Evolutionary conservation across 768 basidiomycete genomes (phyloP).

Genomic region (Cytidiella melzeri): DNA sequence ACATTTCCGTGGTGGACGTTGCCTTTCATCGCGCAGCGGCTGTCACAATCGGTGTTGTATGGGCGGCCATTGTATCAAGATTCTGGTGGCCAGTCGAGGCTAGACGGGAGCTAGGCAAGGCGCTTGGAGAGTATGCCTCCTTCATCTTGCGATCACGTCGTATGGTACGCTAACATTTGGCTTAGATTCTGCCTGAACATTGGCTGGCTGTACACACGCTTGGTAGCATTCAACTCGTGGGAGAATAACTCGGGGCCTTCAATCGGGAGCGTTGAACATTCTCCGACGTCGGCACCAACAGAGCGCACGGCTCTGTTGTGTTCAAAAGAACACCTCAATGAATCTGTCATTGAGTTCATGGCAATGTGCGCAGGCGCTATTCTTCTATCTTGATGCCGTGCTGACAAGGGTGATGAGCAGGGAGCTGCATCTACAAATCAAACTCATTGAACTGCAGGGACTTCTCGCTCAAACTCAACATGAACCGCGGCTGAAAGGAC

Average conservation of each 20-base stretch:
- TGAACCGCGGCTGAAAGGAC: constrained; percentile 93
- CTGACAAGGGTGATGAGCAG: constrained; percentile 33
- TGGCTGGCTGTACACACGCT: constrained; percentile 89
- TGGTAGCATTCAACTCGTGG: constrained; percentile 84
- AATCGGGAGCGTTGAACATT: constrained; percentile 1
- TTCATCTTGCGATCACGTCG: neutral
- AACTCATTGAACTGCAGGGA: constrained; percentile 78
- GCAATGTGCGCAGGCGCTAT: constrained; percentile 58
- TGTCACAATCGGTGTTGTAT: constrained; percentile 81
- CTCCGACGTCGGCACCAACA: constrained; percentile 1
- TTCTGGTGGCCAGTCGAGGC: constrained; percentile 98
- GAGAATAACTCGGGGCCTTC: constrained; percentile 37
- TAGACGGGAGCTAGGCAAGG: constrained; percentile 75
- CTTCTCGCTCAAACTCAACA: constrained; percentile 86
- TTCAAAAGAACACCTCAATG: constrained; percentile 40
- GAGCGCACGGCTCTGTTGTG: constrained; percentile 27
- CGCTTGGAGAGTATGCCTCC: constrained; percentile 73
- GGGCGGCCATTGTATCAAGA: constrained; percentile 82
- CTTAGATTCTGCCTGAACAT: constrained; percentile 85
- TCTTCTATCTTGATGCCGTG: neutral
- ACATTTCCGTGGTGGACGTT: constrained; percentile 58
- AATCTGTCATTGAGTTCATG: constrained; percentile 83
- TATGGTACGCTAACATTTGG: constrained; percentile 6
- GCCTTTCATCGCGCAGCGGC: constrained; percentile 74
- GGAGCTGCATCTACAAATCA: constrained; percentile 93